A percentile compares a stretch with the other conserved stretches of the same genome.
Evolutionary conservation across 768 basidiomycete species (phyloP).

Genomic region (Favolaschia claudopus): DNA sequence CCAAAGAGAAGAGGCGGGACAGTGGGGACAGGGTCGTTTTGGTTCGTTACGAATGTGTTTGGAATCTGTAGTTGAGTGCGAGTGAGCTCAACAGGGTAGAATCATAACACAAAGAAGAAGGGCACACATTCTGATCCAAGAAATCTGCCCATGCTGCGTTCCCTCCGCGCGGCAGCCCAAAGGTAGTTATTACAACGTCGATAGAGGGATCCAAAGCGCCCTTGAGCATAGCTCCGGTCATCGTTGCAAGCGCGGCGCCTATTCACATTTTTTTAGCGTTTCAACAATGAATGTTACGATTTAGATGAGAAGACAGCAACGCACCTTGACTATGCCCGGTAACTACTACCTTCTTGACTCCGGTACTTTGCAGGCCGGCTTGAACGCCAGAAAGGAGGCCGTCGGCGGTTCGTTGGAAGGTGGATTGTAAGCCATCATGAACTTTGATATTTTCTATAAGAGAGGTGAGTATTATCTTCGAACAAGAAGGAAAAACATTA

Average conservation of each 20-base stretch:
- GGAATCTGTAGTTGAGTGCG: constrained; percentile 29
- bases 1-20: constrained; percentile 45
- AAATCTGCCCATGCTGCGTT: constrained; percentile 54
- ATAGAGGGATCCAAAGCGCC: constrained; percentile 42
- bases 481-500: too few species aligned
- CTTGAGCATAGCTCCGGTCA: constrained; percentile 52
- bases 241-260: constrained; percentile 53
- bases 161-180: constrained; percentile 53
- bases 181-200: constrained; percentile 42
- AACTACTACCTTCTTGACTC: constrained; percentile 43
- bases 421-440: constrained; percentile 48
- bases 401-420: constrained; percentile 47
- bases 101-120: neutral
- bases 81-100: neutral
- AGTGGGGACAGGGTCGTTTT: constrained; percentile 49
- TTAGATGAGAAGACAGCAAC: neutral
- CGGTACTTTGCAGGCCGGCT: constrained; percentile 33
- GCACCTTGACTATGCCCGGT: constrained; percentile 51
- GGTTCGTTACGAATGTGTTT: constrained; percentile 43
- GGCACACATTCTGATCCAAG: constrained; percentile 42
- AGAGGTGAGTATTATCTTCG: neutral
- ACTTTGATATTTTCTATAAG: constrained; percentile 40
- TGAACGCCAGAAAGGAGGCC: constrained; percentile 39
- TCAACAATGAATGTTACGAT: too few species aligned
- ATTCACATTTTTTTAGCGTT: neutral